Evolutionary conservation across 1,284 basidiomycete genomes (phyloP).

Genomic region (Puccinia horiana): DNA sequence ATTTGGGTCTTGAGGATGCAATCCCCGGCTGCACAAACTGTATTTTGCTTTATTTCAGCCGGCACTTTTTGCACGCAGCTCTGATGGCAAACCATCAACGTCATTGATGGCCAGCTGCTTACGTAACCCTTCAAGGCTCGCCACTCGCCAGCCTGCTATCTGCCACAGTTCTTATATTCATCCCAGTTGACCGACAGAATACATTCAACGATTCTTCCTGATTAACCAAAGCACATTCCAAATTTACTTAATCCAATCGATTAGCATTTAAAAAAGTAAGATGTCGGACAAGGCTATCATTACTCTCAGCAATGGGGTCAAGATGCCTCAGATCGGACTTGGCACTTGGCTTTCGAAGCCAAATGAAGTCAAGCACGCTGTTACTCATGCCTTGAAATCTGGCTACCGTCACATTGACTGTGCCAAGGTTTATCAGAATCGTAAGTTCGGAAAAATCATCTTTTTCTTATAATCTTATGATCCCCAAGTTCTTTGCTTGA

Average conservation of each 20-base stretch:
- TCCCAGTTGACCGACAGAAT: background rate
- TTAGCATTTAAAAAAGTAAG: background rate
- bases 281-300: conserved; percentile 26
- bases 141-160: too few species aligned
- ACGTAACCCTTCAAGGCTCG: too few species aligned
- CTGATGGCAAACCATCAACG: too few species aligned
- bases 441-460: conserved; percentile 3
- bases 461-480: background rate
- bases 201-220: background rate
- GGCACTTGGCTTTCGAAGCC: conserved; percentile 49
- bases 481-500: background rate
- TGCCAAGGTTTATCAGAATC: conserved; percentile 47
- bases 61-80: too few species aligned
- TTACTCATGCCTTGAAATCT: conserved; percentile 45
- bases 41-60: too few species aligned
- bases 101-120: too few species aligned
- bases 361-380: conserved; percentile 46
- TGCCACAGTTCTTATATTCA: too few species aligned
- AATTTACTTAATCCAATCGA: background rate
- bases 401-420: conserved; percentile 49
- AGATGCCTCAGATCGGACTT: conserved; percentile 47
- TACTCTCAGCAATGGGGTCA: conserved; percentile 27
- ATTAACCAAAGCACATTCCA: background rate
- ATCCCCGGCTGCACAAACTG: too few species aligned
- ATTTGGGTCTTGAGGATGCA: too few species aligned